Conservation (phyloP, 768 basidiomycete genomes). For the Tylopilus balloui region DNA sequence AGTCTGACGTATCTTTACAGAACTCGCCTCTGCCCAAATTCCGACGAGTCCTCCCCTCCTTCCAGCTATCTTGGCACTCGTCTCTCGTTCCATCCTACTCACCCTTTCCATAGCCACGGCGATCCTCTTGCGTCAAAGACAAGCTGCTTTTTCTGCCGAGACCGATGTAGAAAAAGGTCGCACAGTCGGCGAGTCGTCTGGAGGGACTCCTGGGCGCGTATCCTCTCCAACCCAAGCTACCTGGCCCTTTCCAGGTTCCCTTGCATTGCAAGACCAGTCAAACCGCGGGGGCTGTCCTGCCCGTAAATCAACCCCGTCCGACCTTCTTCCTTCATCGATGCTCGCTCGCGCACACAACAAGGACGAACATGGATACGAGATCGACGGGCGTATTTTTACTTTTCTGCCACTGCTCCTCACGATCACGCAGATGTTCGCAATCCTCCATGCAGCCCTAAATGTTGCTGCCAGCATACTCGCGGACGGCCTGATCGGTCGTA, state of each 20-base stretch:
- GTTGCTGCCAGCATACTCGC: conserved; percentile 13
- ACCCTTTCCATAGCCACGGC: conserved; percentile 10
- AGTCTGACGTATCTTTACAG: conserved; percentile 7
- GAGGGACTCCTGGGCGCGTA: conserved; percentile 13
- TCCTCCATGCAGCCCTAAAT: conserved; percentile 22
- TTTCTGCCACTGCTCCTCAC: conserved; percentile 13
- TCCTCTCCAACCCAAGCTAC: conserved; percentile 30
- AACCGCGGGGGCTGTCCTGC: not conserved
- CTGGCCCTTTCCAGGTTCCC: conserved; percentile 32
- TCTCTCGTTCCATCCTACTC: conserved; percentile 21
- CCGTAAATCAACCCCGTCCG: not conserved
- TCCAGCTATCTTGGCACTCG: conserved; percentile 21
- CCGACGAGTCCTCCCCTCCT: conserved; percentile 24
- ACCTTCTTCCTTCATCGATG: conserved; percentile 3
- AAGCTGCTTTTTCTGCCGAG: not conserved
- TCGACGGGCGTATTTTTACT: not conserved
- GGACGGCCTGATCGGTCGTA: not conserved
- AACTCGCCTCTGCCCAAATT: conserved; percentile 25
- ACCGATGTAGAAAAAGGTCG: conserved; percentile 15
- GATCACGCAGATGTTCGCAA: conserved; percentile 22
- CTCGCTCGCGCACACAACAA: not conserved
- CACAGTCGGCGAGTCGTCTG: not conserved
- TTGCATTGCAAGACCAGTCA: conserved; percentile 13
- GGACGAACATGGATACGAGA: not conserved
- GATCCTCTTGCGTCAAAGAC: conserved; percentile 5